These are phyloP conservation scores for Amauroascus niger DNA, from an alignment of 2,329 filamentous ascomycete genomes.

Conservation along the genomic window DNA sequence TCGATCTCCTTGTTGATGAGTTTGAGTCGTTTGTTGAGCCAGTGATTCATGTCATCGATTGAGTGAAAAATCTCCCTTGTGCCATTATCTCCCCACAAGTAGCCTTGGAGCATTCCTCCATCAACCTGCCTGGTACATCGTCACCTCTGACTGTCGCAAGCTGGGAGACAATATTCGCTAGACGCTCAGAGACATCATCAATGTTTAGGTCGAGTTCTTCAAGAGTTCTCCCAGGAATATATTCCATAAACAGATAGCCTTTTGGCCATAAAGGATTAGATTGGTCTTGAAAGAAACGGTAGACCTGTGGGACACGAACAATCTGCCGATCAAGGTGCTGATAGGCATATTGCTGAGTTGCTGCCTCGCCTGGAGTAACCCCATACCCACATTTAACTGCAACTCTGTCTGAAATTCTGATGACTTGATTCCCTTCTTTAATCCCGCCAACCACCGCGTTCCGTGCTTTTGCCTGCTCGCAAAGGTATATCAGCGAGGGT, in stretches of 20 bases:
- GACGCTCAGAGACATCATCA: conserved; percentile 14
- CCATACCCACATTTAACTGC: conserved; percentile 19
- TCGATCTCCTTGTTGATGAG: too few relatives aligned
- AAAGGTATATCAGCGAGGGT: too few relatives aligned
- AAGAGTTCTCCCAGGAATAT: conserved; percentile 18
- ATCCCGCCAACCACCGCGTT: too few relatives aligned
- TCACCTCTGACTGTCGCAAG: conserved; percentile 14
- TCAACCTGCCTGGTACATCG: conserved; percentile 17
- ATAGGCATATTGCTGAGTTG: conserved; percentile 19
- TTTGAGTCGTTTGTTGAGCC: conserved; percentile 15
- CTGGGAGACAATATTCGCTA: conserved; percentile 17
- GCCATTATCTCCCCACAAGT: too few relatives aligned
- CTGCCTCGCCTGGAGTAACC: conserved; percentile 14
- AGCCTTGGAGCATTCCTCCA: conserved; percentile 15
- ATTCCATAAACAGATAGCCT: conserved; percentile 23
- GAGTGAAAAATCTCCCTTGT: conserved; percentile 10
- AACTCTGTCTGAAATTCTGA: conserved; percentile 16
- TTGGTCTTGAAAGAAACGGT: conserved; percentile 18
- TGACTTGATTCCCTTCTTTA: conserved; percentile 13
- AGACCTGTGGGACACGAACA: conserved; percentile 19
- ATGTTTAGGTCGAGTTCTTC: conserved; percentile 12
- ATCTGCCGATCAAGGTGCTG: conserved; percentile 16
- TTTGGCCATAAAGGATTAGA: too few relatives aligned
- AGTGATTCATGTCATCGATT: conserved; percentile 12
- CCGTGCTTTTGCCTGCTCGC: too few relatives aligned